These are phyloP conservation scores for Colletotrichum euphorbiae DNA, from an alignment of 2,329 filamentous ascomycete species.

Conservation along the genomic window DNA sequence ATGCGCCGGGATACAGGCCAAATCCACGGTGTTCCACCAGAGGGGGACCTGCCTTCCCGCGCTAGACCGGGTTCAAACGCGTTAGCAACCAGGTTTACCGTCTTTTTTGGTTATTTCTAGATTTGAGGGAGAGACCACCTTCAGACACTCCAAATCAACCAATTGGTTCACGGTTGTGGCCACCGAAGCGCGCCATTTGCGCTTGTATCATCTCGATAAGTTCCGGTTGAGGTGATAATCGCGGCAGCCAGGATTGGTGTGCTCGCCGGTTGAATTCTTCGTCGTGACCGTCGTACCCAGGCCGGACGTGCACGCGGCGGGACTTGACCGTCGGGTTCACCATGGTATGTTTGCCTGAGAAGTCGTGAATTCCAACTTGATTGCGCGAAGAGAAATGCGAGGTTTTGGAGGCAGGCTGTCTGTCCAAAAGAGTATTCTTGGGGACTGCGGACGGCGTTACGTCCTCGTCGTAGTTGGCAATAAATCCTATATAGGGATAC, in stretches of 20 bases:
- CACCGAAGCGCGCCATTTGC: not conserved
- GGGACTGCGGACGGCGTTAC: no score
- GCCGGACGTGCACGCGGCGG: not conserved
- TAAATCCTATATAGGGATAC: not conserved
- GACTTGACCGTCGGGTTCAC: not conserved
- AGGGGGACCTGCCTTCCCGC: not conserved
- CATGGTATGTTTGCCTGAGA: not conserved
- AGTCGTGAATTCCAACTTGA: not conserved
- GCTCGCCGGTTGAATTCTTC: not conserved
- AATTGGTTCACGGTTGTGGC: not conserved
- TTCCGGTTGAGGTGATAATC: not conserved
- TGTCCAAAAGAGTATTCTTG: no score
- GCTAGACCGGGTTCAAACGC: not conserved
- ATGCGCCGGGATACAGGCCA: not conserved
- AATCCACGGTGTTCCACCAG: not conserved
- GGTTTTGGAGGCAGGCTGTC: not conserved
- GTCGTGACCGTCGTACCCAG: not conserved
- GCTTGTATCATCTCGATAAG: not conserved
- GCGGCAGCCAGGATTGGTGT: not conserved
- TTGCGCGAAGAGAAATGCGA: not conserved
- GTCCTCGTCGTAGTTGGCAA: no score
- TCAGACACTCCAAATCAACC: not conserved
- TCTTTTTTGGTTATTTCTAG: not conserved
- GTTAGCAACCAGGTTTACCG: not conserved
- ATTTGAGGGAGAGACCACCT: not conserved